A percentile compares a stretch with the other conserved stretches of the same genome.
phyloP scores from a whole-genome alignment of 164 flowering plant genomes.

The Houttuynia cordata region DNA sequence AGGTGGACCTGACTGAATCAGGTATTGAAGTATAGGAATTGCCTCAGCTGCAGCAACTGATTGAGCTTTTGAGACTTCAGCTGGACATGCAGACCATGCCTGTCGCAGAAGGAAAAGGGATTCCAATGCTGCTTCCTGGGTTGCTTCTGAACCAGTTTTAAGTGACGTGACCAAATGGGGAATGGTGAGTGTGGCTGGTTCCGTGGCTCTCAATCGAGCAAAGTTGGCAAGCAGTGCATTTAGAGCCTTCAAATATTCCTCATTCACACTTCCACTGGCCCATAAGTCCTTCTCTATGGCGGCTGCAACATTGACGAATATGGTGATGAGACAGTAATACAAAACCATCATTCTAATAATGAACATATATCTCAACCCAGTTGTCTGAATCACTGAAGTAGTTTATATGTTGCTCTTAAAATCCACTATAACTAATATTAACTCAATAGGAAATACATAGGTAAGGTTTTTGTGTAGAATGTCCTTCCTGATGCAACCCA shows the following conservation, averaged over 20 bases:
- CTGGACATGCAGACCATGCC: constrained; percentile 98
- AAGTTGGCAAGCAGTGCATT: constrained; percentile 78
- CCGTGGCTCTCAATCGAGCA: constrained; percentile 91
- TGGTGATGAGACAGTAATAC: background rate
- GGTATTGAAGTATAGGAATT: constrained; percentile 77
- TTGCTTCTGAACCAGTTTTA: constrained; percentile 78
- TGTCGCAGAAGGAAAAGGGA: constrained; percentile 83
- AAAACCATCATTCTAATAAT: background rate
- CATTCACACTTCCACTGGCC: constrained; percentile 82
- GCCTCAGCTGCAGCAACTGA: constrained; percentile 96
- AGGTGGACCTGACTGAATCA: constrained; percentile 97
- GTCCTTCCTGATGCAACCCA: too few relatives aligned
- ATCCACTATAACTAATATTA: too few relatives aligned
- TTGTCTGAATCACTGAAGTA: too few relatives aligned
- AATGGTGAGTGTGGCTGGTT: constrained; percentile 92
- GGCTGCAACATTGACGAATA: constrained; percentile 34
- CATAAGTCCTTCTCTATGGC: constrained; percentile 92
- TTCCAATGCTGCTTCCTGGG: constrained; percentile 96
- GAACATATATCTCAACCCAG: too few relatives aligned
- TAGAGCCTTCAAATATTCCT: constrained; percentile 81
- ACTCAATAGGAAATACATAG: too few relatives aligned
- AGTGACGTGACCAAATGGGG: constrained; percentile 87
- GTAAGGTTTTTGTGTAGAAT: too few relatives aligned
- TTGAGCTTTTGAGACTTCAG: constrained; percentile 90
- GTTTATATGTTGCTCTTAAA: too few relatives aligned